Evolutionary conservation across 1,139 yeast species (phyloP).

Genomic region (Kodamaea ohmeri): DNA sequence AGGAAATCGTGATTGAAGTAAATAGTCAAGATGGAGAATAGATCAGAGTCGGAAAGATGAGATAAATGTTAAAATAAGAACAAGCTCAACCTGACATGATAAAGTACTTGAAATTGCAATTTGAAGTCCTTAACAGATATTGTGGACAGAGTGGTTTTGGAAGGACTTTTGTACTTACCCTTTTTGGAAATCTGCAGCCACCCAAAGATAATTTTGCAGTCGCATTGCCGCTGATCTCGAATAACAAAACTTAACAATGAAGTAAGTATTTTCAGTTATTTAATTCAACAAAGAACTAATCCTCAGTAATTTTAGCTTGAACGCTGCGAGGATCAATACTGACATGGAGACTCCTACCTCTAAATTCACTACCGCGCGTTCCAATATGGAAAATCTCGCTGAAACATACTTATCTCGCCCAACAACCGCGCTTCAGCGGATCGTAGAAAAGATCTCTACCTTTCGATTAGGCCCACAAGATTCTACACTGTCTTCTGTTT

Average conservation of each 20-base stretch:
- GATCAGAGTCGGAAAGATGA: too few relatives aligned
- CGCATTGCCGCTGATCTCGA: too few relatives aligned
- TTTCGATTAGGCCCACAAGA: conserved; percentile 16
- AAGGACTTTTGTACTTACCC: too few relatives aligned
- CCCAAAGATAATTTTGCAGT: too few relatives aligned
- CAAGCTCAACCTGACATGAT: too few relatives aligned
- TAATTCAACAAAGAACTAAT: background rate
- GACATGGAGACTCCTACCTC: conserved; percentile 4
- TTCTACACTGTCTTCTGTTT: background rate
- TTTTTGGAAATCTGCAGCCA: conserved; percentile 5
- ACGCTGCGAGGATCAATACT: background rate
- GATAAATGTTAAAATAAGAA: too few relatives aligned
- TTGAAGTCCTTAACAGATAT: too few relatives aligned
- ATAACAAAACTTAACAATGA: too few relatives aligned
- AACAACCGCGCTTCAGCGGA: conserved; percentile 29
- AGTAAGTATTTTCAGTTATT: background rate
- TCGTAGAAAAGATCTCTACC: conserved; percentile 26
- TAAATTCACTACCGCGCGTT: conserved; percentile 6
- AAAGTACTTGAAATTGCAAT: too few relatives aligned
- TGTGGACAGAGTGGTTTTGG: too few relatives aligned
- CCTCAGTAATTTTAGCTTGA: background rate
- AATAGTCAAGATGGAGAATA: too few relatives aligned
- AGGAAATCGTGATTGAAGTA: too few relatives aligned
- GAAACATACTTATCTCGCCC: conserved; percentile 20
- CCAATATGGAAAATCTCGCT: conserved; percentile 5